Percentiles rank a stretch among this genome's conserved stretches.
Evolutionary conservation across 371 early-diverging fungal species (phyloP).

Genomic region (Circinella minor): DNA sequence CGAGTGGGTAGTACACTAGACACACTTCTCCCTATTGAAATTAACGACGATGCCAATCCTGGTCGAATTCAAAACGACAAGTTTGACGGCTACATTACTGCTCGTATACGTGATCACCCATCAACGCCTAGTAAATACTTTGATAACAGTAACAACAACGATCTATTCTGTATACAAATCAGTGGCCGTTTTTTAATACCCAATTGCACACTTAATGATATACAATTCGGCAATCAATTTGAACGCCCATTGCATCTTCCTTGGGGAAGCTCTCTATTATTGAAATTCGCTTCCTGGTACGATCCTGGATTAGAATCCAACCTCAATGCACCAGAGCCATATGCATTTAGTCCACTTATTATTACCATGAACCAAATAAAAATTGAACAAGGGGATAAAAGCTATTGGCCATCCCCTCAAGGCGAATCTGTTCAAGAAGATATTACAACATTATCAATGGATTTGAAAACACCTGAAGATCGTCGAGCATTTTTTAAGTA

Average conservation of each 20-base stretch:
- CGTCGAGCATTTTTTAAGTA: conserved; percentile 39
- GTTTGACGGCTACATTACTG: conserved; percentile 71
- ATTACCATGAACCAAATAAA: conserved; percentile 75
- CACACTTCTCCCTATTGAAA: conserved; percentile 53
- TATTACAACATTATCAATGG: conserved; percentile 20
- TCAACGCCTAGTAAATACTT: conserved; percentile 55
- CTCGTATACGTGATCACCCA: conserved; percentile 66
- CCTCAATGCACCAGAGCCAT: conserved; percentile 74
- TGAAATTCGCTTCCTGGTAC: conserved; percentile 77
- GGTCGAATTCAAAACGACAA: conserved; percentile 62
- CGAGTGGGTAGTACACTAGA: conserved; percentile 64
- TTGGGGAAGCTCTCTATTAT: conserved; percentile 71
- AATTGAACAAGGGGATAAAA: conserved; percentile 9
- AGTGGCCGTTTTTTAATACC: conserved; percentile 72
- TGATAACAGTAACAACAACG: conserved; percentile 38
- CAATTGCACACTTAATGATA: conserved; percentile 62
- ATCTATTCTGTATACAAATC: conserved; percentile 74
- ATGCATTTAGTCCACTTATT: conserved; percentile 75
- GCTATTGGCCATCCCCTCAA: conserved; percentile 10
- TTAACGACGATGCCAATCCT: conserved; percentile 74
- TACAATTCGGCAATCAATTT: conserved; percentile 83
- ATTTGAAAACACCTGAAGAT: conserved; percentile 35
- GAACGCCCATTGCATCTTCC: conserved; percentile 72
- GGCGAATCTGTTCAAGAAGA: conserved; percentile 52
- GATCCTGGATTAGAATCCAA: conserved; percentile 82